Evolutionary conservation across 768 basidiomycete species (phyloP), one percentile per base, ranked within the genome.

Genomic region (Mycena alexandri): DNA sequence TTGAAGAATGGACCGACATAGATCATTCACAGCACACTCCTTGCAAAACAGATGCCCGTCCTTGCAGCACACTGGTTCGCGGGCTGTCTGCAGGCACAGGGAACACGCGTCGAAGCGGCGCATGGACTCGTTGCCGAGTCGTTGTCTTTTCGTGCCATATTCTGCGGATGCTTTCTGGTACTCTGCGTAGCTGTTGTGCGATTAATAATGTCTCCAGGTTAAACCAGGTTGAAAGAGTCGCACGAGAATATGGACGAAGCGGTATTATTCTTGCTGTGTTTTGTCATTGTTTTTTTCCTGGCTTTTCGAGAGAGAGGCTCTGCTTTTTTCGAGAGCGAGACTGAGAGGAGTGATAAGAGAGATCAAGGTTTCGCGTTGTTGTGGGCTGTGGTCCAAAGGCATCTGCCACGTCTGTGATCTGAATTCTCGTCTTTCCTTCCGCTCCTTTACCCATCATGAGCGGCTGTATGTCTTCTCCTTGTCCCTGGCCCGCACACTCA

Each of bases 41-140:
- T 93, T 94, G 85, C 98, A 99, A 77, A 95, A 99, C 24, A 99
- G 72, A 79, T 99, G 98, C 0, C 98, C 98, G 56, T 93, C 87
- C 33, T 82, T 78, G 74, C 98, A 99, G 13, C 91, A 87, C 38
- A 96, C 82, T 0, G 97, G 95, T 57, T 95, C 92, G 53, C 93
- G 82, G 7, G 94, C 96, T 46, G 86, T 85, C 60, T 93, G 90
- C 41, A 98, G 82, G 77, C 97, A 99, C 16, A 98, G 86, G 7
- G 92, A 86, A 76, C 98, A 99, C 1, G 94, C 90, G 77, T 98
- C 94, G 77, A 98, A 96, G 57, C 87, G 87, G 43, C 95, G 89
- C 92, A 96, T 94, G 13, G 93, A 95, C 78, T 98, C 96, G 76
- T 94, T 92, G 41, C 95, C 96, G 75, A 96, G 80, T 48, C 91